These are phyloP conservation scores for Talaromyces sp. DNA, from an alignment of 2,329 filamentous ascomycete genomes.

Conservation along the genomic window DNA sequence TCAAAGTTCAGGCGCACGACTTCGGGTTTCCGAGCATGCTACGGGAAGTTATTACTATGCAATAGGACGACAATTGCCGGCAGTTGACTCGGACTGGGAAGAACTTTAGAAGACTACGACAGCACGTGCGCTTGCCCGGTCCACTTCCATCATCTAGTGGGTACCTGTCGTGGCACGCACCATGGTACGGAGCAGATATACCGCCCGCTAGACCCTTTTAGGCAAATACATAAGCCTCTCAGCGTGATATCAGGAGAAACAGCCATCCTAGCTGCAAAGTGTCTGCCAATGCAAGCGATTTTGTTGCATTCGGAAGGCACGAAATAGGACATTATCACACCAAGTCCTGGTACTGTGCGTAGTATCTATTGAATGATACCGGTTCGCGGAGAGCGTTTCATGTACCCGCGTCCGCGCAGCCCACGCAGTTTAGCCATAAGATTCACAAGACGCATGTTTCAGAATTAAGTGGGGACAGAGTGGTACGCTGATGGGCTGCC, in stretches of 20 bases:
- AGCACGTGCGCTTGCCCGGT: background rate
- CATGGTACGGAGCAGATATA: background rate
- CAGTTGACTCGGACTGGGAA: background rate
- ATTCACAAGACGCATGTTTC: background rate
- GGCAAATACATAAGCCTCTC: background rate
- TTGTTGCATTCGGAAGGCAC: too few relatives aligned
- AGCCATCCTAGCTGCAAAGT: too few relatives aligned
- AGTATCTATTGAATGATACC: background rate
- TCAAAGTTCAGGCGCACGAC: background rate
- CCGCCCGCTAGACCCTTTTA: background rate
- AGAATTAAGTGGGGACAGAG: background rate
- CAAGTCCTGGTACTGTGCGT: too few relatives aligned
- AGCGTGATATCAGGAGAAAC: background rate
- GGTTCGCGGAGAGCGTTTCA: conserved; percentile 3
- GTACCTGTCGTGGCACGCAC: background rate
- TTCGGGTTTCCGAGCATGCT: background rate
- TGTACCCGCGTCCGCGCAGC: background rate
- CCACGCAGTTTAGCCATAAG: background rate
- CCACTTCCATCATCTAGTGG: background rate
- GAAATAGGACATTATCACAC: too few relatives aligned
- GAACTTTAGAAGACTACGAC: background rate
- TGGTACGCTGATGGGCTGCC: background rate
- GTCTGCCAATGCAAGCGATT: too few relatives aligned
- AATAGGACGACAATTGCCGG: background rate
- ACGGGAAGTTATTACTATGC: too few relatives aligned